A percentile compares a stretch with the other conserved stretches of the same genome.
Conservation (phyloP, 495 filamentous ascomycete genomes). For the Trichoderma virens region DNA sequence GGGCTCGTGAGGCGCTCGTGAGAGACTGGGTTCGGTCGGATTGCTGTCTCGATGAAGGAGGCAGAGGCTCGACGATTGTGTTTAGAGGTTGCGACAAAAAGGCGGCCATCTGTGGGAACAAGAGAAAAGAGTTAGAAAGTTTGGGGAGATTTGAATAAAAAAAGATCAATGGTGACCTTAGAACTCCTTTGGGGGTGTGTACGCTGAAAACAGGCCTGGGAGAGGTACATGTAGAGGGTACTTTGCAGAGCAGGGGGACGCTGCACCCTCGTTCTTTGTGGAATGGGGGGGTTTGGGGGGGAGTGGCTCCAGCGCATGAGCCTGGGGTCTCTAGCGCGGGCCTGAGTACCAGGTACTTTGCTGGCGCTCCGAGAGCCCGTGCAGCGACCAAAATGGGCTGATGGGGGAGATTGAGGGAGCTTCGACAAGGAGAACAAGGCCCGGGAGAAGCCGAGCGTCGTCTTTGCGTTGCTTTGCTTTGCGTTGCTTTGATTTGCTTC, state of each 20-base stretch:
- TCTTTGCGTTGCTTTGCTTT: too few species aligned
- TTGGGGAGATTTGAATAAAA: constrained; percentile 10
- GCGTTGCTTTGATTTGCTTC: too few species aligned
- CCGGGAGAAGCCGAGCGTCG: too few species aligned
- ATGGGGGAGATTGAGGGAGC: too few species aligned
- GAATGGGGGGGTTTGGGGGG: neutral
- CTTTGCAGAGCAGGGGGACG: neutral
- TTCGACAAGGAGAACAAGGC: too few species aligned
- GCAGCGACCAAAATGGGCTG: too few species aligned
- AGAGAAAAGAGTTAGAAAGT: constrained; percentile 17
- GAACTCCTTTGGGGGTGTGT: constrained; percentile 5
- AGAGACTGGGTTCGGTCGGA: constrained; percentile 5
- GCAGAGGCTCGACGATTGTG: constrained; percentile 15
- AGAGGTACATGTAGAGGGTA: neutral
- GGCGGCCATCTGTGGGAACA: constrained; percentile 31
- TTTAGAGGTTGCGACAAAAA: constrained; percentile 24
- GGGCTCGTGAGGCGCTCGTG: constrained; percentile 6
- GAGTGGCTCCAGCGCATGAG: neutral
- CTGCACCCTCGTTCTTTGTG: too few species aligned
- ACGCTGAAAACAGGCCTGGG: neutral
- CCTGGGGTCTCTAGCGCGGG: neutral
- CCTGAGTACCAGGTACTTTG: neutral
- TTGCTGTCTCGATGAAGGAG: constrained; percentile 15
- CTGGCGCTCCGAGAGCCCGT: neutral
- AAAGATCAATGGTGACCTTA: neutral